These are phyloP conservation scores for Mollisia scopiformis DNA, from an alignment of 2,329 filamentous ascomycete genomes.

Conservation along the genomic window DNA sequence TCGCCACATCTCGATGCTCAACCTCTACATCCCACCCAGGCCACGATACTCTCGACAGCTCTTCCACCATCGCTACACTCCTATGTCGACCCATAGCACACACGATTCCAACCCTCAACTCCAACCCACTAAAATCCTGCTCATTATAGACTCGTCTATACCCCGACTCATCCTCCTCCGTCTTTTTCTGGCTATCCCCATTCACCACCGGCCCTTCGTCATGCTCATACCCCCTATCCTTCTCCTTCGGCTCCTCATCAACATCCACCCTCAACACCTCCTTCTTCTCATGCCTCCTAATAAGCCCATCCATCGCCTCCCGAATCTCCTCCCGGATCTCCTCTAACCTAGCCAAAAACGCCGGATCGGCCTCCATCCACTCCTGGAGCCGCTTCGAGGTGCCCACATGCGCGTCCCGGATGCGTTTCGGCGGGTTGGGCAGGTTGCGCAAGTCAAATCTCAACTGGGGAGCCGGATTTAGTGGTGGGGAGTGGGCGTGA, in stretches of 20 bases:
- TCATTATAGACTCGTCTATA: not conserved
- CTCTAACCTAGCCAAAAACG: slow-evolving; percentile 17
- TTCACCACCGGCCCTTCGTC: not conserved
- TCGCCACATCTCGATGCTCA: slow-evolving; percentile 21
- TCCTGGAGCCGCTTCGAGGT: slow-evolving; percentile 21
- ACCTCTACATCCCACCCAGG: slow-evolving; percentile 23
- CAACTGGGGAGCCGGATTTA: slow-evolving; percentile 17
- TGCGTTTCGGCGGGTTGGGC: slow-evolving; percentile 24
- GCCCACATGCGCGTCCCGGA: slow-evolving; percentile 23
- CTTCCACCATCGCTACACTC: slow-evolving; percentile 28
- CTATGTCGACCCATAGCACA: slow-evolving; percentile 27
- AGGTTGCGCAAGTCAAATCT: slow-evolving; percentile 24
- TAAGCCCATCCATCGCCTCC: slow-evolving; percentile 1
- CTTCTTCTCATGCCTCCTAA: slow-evolving; percentile 4
- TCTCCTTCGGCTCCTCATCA: not conserved
- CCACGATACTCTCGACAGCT: slow-evolving; percentile 20
- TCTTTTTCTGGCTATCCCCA: not conserved
- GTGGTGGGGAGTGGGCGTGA: slow-evolving; percentile 21
- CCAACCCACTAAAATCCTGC: not conserved
- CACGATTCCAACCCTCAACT: slow-evolving; percentile 21
- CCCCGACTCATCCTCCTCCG: slow-evolving; percentile 1
- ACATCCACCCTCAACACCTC: not conserved
- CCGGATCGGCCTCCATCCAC: slow-evolving; percentile 18
- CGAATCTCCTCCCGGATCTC: slow-evolving; percentile 16
- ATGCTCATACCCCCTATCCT: not conserved